Percentiles rank a stretch among this genome's conserved stretches.
Evolutionary conservation across 139 green algal species (phyloP).

Genomic region (Mesotaenium endlicherianum): DNA sequence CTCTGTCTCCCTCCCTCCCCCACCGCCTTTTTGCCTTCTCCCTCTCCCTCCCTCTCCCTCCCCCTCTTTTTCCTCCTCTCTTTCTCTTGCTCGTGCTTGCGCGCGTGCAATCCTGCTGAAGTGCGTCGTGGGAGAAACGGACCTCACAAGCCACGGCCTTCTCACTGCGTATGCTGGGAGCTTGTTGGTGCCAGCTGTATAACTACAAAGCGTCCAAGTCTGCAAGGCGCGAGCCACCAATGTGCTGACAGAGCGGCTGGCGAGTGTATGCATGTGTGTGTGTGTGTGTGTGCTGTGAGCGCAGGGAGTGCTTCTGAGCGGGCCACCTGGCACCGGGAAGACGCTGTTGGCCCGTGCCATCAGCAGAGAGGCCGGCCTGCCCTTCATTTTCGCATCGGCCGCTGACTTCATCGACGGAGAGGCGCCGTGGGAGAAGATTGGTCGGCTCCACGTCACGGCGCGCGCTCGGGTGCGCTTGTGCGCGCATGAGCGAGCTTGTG

Average conservation of each 20-base stretch:
- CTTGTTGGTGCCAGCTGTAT: background rate
- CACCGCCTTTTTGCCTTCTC: background rate
- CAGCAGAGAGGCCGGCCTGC: conserved; percentile 65
- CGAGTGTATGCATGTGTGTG: background rate
- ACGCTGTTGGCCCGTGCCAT: conserved; percentile 86
- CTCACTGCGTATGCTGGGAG: background rate
- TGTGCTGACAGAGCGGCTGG: background rate
- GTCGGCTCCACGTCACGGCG: conserved; percentile 77
- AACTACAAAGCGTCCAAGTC: background rate
- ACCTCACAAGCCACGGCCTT: background rate
- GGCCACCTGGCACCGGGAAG: conserved; percentile 89
- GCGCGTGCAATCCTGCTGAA: background rate
- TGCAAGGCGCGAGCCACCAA: too few relatives aligned
- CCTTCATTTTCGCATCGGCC: conserved; percentile 81
- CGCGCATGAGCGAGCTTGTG: too few relatives aligned
- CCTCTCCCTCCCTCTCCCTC: background rate
- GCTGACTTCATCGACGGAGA: conserved; percentile 64
- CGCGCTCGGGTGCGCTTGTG: too few relatives aligned
- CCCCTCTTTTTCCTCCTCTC: background rate
- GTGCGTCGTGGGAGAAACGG: background rate
- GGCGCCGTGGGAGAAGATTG: too few relatives aligned
- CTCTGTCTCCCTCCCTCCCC: too few relatives aligned
- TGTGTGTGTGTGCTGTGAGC: background rate
- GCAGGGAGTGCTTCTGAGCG: conserved; percentile 78
- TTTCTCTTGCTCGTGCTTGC: background rate